phyloP scores from a whole-genome alignment of 176 grass and related monocot species.

The Ensete ventricosum region DNA sequence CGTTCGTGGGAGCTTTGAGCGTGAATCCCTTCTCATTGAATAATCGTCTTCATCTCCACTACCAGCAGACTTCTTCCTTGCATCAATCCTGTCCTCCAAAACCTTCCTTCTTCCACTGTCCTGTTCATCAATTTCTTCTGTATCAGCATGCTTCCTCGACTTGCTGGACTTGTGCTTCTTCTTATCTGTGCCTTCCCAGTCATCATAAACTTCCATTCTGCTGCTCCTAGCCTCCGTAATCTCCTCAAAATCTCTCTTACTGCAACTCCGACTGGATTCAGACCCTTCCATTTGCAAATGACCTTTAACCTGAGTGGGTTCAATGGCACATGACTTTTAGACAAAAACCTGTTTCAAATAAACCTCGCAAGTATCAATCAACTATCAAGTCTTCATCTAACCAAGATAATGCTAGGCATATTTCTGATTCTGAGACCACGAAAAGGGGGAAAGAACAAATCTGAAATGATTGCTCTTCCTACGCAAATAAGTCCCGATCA shows the following conservation, averaged over 20 bases:
- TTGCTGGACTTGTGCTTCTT: slow-evolving; percentile 31
- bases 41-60: slow-evolving; percentile 26
- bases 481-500: too few species aligned
- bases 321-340: not conserved
- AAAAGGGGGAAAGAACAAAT: too few species aligned
- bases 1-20: slow-evolving; percentile 46
- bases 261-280: slow-evolving; percentile 27
- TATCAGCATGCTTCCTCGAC: slow-evolving; percentile 29
- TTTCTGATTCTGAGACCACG: too few species aligned
- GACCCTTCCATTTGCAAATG: slow-evolving; percentile 22
- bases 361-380: too few species aligned
- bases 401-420: too few species aligned
- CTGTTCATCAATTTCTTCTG: slow-evolving; percentile 29
- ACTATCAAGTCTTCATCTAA: too few species aligned
- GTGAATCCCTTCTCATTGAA: slow-evolving; percentile 32
- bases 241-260: slow-evolving; percentile 37
- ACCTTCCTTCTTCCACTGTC: slow-evolving; percentile 24
- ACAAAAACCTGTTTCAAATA: not conserved
- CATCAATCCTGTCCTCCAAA: slow-evolving; percentile 27
- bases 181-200: slow-evolving; percentile 22
- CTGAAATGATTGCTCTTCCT: too few species aligned
- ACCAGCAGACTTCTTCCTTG: slow-evolving; percentile 20
- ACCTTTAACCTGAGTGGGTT: not conserved
- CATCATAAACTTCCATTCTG: slow-evolving; percentile 30
- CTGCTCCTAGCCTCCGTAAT: slow-evolving; percentile 19